Conservation (phyloP, 176 grass and related monocot genomes). For the Triticum turgidum region DNA sequence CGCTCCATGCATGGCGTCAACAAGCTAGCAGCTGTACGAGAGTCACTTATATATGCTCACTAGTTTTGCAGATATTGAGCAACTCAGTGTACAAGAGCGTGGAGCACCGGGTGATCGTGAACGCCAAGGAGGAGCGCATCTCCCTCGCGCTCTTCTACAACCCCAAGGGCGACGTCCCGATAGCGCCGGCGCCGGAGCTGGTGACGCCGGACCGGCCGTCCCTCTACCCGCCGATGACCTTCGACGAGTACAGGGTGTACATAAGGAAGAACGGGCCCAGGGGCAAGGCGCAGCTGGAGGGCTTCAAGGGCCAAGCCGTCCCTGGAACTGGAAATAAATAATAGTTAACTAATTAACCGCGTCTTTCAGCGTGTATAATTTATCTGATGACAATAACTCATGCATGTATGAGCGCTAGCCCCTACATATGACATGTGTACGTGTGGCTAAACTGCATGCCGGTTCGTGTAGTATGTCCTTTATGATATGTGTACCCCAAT, state of each 20-base stretch:
- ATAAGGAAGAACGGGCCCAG: slow-evolving; percentile 61
- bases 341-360: not conserved
- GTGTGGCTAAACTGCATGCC: slow-evolving; percentile 2
- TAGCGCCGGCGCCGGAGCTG: slow-evolving; percentile 54
- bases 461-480: not conserved
- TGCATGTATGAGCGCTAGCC: not conserved
- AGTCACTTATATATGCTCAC: too few species aligned
- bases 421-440: not conserved
- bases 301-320: slow-evolving; percentile 42
- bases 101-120: slow-evolving; percentile 74
- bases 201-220: slow-evolving; percentile 44
- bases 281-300: slow-evolving; percentile 72
- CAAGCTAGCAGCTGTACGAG: too few species aligned
- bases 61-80: slow-evolving; percentile 56
- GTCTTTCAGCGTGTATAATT: not conserved
- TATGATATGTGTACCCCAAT: not conserved
- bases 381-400: slow-evolving; percentile 34
- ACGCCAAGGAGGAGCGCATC: slow-evolving; percentile 58
- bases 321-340: not conserved
- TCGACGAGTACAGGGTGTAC: slow-evolving; percentile 61
- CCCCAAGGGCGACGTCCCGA: slow-evolving; percentile 53
- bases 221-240: slow-evolving; percentile 79
- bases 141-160: slow-evolving; percentile 94
- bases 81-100: slow-evolving; percentile 74
- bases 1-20: too few species aligned